Evolutionary conservation across 2,329 filamentous ascomycete genomes (phyloP), one percentile per base, ranked within the genome.

Genomic region (Penicillium olsonii): DNA sequence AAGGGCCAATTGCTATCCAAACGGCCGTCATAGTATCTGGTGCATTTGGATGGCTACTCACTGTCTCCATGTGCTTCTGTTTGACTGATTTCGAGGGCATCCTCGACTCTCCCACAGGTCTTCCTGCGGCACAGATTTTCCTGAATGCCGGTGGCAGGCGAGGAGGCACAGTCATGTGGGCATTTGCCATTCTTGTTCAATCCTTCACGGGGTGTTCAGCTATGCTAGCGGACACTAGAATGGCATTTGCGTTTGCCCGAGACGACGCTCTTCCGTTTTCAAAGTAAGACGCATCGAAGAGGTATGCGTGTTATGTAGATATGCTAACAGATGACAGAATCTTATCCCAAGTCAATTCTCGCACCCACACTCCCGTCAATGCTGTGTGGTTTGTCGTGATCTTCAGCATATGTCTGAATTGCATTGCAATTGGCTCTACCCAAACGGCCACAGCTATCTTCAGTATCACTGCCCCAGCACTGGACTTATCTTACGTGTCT

Each of bases 131-230:
- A 0, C 77, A 80, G 53, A 77, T 81, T 39, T 80, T 85, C 61
- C 72, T 84, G 38, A 84, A 86, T 55, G 82, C 82, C 3, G 81
- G 78, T 9, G 82, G 82, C 2, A 74, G 67, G 53, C 73, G 65
- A 2, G 81, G 80, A n/a, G 82, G 80, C 24, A 81, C 79, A 0
- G 62, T 76, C 14, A 84, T 84, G 81, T 84, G 80, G 79, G 78
- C 78, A 47, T 82, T 82, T 51, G 79, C 83, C 15, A 81, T 85
- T 50, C 73, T 86, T 1, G 81, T 86, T 2, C 83, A 85, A 52
- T 82, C 84, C 64, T 85, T 86, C 68, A 85, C 83, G 0, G 82
- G 83, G 17, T 83, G 81, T 46, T 80, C 81, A 15, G 83, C 83
- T 4, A 83, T 85, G 81, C 66, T 85, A 38, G 82, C 83, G 29